Conservation (phyloP, 2,329 filamentous ascomycete genomes). For the Calonectria ilicicola region DNA sequence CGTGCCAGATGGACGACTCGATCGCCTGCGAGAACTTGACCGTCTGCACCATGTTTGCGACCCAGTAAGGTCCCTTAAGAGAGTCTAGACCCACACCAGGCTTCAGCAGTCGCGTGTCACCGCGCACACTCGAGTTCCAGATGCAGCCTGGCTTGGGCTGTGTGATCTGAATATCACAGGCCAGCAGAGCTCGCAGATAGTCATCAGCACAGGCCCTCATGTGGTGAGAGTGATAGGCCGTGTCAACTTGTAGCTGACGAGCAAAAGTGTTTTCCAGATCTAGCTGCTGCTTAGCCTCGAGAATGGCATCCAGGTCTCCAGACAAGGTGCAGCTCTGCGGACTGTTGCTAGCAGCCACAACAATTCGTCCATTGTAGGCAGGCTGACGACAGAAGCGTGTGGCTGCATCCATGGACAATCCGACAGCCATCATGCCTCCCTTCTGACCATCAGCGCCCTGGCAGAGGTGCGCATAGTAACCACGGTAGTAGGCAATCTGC, state of each 20-base stretch:
- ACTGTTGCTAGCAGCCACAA: conserved; percentile 42
- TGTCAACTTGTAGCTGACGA: conserved; percentile 34
- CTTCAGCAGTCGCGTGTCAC: conserved; percentile 28
- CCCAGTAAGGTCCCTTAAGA: conserved; percentile 47
- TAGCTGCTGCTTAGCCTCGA: conserved; percentile 24
- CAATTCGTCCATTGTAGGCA: conserved; percentile 35
- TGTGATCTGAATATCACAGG: neutral
- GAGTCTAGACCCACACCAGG: neutral
- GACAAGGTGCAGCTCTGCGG: conserved; percentile 38
- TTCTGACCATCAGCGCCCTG: conserved; percentile 16
- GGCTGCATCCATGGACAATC: conserved; percentile 33
- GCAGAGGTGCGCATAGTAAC: conserved; percentile 13
- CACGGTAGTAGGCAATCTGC: conserved; percentile 38
- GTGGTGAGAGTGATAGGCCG: conserved; percentile 37
- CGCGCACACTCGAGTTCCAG: conserved; percentile 31
- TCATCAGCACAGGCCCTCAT: conserved; percentile 17
- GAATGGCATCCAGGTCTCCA: conserved; percentile 31
- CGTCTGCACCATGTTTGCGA: conserved; percentile 48
- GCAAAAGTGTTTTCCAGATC: conserved; percentile 30
- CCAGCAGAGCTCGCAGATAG: conserved; percentile 2
- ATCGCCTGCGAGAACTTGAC: conserved; percentile 49
- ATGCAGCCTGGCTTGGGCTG: conserved; percentile 18
- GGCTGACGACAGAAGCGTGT: conserved; percentile 21
- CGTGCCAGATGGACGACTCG: conserved; percentile 26
- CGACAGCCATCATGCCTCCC: conserved; percentile 37